A percentile compares a stretch with the other conserved stretches of the same genome.
Evolutionary conservation across 164 flowering plant species (phyloP).

Genomic region (Vitis amurensis): DNA sequence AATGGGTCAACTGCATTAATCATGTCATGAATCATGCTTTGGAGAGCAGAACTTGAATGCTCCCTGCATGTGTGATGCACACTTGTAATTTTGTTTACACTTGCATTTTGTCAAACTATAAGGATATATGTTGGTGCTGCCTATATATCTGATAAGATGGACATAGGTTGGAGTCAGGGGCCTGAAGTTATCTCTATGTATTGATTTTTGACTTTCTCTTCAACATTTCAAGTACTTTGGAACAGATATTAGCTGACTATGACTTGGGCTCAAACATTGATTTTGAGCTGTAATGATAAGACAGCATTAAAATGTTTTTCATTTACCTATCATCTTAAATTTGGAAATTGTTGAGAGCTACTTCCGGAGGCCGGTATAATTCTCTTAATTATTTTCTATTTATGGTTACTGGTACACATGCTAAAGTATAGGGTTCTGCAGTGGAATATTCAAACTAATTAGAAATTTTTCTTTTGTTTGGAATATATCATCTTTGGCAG

Average conservation of each 20-base stretch:
- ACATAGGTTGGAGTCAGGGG: background rate
- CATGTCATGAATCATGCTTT: background rate
- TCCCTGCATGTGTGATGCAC: background rate
- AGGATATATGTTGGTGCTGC: background rate
- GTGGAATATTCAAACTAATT: background rate
- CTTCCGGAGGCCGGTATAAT: background rate
- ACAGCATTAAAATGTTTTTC: too few relatives aligned
- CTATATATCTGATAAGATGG: background rate
- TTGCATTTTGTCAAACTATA: background rate
- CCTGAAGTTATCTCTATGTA: background rate
- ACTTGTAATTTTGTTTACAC: background rate
- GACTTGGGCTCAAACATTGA: background rate
- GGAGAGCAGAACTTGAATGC: background rate
- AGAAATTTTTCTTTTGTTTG: too few relatives aligned
- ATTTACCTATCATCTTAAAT: background rate
- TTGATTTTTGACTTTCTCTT: too few relatives aligned
- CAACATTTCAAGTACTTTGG: background rate
- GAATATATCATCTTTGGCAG: too few relatives aligned
- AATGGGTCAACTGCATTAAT: background rate
- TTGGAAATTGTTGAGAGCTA: background rate
- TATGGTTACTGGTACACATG: background rate
- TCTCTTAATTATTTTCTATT: background rate
- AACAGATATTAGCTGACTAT: background rate
- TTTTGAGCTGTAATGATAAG: background rate
- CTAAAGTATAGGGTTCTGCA: background rate